Base-by-base conservation (phyloP, 2,329 filamentous ascomycete species). In the Pleoardoris graminearum region DNA sequence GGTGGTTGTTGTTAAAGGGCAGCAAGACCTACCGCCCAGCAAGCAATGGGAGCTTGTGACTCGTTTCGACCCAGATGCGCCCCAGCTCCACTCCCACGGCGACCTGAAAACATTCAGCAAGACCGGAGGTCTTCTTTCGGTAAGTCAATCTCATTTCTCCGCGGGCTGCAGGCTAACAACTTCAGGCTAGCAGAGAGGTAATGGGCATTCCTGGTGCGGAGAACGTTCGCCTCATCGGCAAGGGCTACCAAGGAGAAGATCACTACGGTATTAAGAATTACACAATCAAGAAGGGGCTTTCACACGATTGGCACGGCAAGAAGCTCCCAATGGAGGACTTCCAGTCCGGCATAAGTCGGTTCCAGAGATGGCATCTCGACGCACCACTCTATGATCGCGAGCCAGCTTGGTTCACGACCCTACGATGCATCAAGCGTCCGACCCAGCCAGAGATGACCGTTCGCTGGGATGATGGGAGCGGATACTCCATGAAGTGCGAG, bases 361-460 rank as follows among this genome's bases (percentile, higher is more conserved):
- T 79, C 52, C 77, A 79, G 41, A 66, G 75, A 22, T 80, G 77
- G 77, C 77, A 80, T 53, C 76, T 79, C n/a, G 77, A 80, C 52
- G 78, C 75, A 7, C 75, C 77, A 1, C 65, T 79, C 1, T 78
- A 77, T 53, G 72, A 58, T 3, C 67, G 71, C 4, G 71, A 78
- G 23, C 76, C 75, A 0, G 71, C 76, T 1, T 75, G 70, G 68
- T 77, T 77, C 57, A 78, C 75, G 4, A 75, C 75, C 2, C 65
- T 78, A 3, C 73, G 75, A 4, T 72, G 69, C 35, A 47, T 77
- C 47, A 75, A 70, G 52, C 66, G 71, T 10, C 76, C 77, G 2
- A 68, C 63, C 7, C 60, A 63, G 5, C 71, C 69, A 0, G 62
- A 73, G 14, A 55, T 76, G 19, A 75, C 67, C 3, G 66, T 77